These are phyloP conservation scores for Marasmius tenuissimus DNA, from an alignment of 1,284 basidiomycete species.

Conservation along the genomic window DNA sequence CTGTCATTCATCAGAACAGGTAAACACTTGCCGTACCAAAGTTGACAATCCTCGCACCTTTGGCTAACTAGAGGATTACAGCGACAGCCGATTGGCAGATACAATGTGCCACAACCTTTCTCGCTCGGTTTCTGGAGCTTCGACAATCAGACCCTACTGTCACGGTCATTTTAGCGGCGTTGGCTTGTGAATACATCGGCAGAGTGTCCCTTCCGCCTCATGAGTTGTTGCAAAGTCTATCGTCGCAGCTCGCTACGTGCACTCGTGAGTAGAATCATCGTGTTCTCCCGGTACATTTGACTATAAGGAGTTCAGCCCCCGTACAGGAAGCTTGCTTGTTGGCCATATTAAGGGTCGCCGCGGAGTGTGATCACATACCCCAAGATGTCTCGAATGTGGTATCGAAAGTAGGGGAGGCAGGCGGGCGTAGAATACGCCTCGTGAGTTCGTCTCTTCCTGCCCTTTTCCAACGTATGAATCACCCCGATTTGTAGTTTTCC, in stretches of 20 bases:
- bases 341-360: slow-evolving; percentile 63
- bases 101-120: slow-evolving; percentile 49
- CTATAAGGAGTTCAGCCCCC: slow-evolving; percentile 40
- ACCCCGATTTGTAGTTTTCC: slow-evolving; percentile 51
- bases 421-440: slow-evolving; percentile 53
- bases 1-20: slow-evolving; percentile 48
- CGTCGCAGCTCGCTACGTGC: slow-evolving; percentile 42
- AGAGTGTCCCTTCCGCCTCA: slow-evolving; percentile 49
- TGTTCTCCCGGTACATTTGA: slow-evolving; percentile 4
- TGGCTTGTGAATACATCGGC: slow-evolving; percentile 60
- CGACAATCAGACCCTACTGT: slow-evolving; percentile 53
- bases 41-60: background rate
- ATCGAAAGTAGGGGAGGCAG: slow-evolving; percentile 38
- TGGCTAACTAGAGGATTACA: slow-evolving; percentile 21
- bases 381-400: slow-evolving; percentile 42
- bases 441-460: slow-evolving; percentile 34
- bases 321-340: slow-evolving; percentile 71
- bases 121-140: slow-evolving; percentile 46
- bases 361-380: slow-evolving; percentile 56
- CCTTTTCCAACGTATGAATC: slow-evolving; percentile 5
- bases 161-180: slow-evolving; percentile 62
- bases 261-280: slow-evolving; percentile 42
- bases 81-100: slow-evolving; percentile 45
- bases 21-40: slow-evolving; percentile 23
- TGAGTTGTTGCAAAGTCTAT: slow-evolving; percentile 52